These are phyloP conservation scores for Citropsis articulata DNA, from an alignment of 345 rosid species.

Conservation along the genomic window DNA sequence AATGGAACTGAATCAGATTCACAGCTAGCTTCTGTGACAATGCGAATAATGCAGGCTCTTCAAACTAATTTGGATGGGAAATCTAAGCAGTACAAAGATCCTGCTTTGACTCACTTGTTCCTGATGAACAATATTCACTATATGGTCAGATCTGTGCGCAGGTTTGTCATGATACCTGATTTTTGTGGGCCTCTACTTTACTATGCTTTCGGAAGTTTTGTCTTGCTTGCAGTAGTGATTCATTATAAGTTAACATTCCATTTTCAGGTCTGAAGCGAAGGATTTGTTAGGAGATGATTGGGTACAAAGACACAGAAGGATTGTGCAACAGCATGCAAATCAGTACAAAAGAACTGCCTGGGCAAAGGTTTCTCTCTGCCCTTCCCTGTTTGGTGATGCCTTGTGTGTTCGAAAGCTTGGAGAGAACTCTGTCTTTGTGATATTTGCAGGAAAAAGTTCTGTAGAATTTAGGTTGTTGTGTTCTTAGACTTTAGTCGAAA, in stretches of 20 bases:
- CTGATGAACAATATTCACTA: slow-evolving; percentile 98
- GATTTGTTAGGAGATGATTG: slow-evolving; percentile 98
- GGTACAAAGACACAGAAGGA: slow-evolving; percentile 97
- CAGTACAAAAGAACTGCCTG: slow-evolving; percentile 93
- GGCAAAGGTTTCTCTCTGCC: slow-evolving; percentile 61
- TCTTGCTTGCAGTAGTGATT: slow-evolving; percentile 1
- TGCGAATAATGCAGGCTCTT: slow-evolving; percentile 99
- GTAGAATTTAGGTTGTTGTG: background rate
- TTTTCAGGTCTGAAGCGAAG: slow-evolving; percentile 94
- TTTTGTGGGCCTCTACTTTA: background rate
- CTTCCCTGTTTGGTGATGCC: background rate
- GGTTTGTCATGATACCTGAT: slow-evolving; percentile 42
- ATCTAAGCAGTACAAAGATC: slow-evolving; percentile 93
- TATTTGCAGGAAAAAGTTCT: background rate
- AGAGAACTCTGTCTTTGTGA: background rate
- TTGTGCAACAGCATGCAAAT: slow-evolving; percentile 97
- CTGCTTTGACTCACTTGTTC: slow-evolving; percentile 85
- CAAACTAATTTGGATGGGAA: slow-evolving; percentile 93
- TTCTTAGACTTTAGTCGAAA: background rate
- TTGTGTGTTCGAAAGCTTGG: background rate
- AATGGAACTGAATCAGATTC: slow-evolving; percentile 57
- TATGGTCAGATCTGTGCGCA: slow-evolving; percentile 99
- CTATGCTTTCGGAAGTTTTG: background rate
- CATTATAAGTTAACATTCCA: background rate
- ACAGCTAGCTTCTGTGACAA: slow-evolving; percentile 83